Evolutionary conservation across 2,329 filamentous ascomycete genomes (phyloP).

Genomic region (Apiospora sp.): DNA sequence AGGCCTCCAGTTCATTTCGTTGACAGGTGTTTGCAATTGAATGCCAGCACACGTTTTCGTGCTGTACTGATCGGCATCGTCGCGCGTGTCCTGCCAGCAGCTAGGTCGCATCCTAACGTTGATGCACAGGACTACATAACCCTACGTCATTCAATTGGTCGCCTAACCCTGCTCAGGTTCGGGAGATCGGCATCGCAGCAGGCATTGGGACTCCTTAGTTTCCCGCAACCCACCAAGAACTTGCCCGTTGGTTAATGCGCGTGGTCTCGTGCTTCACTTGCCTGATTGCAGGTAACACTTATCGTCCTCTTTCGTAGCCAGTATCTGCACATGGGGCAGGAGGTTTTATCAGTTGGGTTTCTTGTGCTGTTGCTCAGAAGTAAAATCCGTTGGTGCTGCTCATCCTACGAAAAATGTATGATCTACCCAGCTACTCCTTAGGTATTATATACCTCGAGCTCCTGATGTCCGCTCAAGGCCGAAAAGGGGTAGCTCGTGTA

Average conservation of each 20-base stretch:
- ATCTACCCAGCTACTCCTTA: not conserved
- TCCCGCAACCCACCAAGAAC: not conserved
- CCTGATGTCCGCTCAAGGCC: not conserved
- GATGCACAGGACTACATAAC: not conserved
- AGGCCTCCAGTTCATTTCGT: not conserved
- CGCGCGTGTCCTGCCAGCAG: not conserved
- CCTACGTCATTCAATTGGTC: not conserved
- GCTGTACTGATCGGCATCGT: not conserved
- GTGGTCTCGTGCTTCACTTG: not conserved
- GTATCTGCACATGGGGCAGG: not conserved
- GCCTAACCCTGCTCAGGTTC: not conserved
- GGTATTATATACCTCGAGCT: not conserved
- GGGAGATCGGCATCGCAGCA: constrained; percentile 7
- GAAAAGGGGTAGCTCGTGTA: not conserved
- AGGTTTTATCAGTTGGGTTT: not conserved
- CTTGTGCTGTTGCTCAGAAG: no score
- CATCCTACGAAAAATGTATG: not conserved
- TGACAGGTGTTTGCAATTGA: not conserved
- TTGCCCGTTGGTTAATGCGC: not conserved
- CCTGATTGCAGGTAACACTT: not conserved
- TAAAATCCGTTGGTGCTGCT: not conserved
- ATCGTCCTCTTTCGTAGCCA: not conserved
- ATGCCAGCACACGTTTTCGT: not conserved
- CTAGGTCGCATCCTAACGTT: not conserved
- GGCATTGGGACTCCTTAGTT: not conserved